phyloP scores from a whole-genome alignment of 2,329 filamentous ascomycete species.

The Ceratocystis cacaofunesta region DNA sequence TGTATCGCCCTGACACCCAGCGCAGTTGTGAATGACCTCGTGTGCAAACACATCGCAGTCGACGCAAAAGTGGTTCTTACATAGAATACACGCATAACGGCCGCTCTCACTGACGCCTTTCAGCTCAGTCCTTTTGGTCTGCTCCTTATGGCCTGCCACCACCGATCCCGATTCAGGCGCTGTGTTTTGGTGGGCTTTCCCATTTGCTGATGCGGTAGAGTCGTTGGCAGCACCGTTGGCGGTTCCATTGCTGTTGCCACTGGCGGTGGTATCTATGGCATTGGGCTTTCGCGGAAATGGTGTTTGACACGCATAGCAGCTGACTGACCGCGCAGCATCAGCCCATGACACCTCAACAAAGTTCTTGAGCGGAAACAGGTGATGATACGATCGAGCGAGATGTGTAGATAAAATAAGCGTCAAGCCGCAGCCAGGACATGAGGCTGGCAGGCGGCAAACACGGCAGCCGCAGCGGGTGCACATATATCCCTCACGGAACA shows the following conservation, averaged over 20 bases:
- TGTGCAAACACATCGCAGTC: slow-evolving; percentile 95
- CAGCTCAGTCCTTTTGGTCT: slow-evolving; percentile 19
- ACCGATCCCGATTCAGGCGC: not conserved
- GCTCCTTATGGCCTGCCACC: not conserved
- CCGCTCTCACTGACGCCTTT: slow-evolving; percentile 72
- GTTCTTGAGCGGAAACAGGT: slow-evolving; percentile 77
- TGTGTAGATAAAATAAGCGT: slow-evolving; percentile 92
- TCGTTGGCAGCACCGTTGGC: slow-evolving; percentile 5
- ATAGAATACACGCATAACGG: slow-evolving; percentile 79
- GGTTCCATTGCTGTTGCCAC: slow-evolving; percentile 10
- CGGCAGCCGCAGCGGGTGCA: slow-evolving; percentile 81
- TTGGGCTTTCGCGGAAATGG: slow-evolving; percentile 47
- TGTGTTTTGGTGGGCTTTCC: not conserved
- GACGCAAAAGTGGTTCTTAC: slow-evolving; percentile 84
- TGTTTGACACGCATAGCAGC: slow-evolving; percentile 66
- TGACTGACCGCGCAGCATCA: slow-evolving; percentile 43
- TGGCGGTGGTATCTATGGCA: not conserved
- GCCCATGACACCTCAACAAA: slow-evolving; percentile 85
- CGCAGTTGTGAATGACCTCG: slow-evolving; percentile 89
- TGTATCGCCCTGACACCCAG: slow-evolving; percentile 57
- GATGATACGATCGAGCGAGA: slow-evolving; percentile 81
- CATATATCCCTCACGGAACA: slow-evolving; percentile 70
- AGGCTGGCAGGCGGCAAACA: slow-evolving; percentile 77
- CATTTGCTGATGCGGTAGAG: not conserved
- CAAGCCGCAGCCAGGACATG: slow-evolving; percentile 80